Base-by-base conservation (phyloP, 2,329 filamentous ascomycete species). In the Monosporascus sp. region DNA sequence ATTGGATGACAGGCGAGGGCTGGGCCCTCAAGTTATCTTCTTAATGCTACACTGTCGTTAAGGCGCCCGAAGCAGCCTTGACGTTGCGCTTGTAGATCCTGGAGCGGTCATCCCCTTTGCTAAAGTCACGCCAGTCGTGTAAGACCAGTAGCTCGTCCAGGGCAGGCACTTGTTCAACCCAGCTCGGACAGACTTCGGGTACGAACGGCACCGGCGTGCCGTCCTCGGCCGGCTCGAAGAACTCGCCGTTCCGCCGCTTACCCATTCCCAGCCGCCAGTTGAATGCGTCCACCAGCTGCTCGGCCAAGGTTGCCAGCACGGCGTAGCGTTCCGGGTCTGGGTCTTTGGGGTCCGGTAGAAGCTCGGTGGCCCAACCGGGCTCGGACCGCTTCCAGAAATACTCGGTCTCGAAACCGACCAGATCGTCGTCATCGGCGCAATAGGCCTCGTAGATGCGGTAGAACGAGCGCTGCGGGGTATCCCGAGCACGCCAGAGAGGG, bases 371-470 rank as follows among this genome's bases (percentile, higher is more conserved):
- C 64, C 60, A 66, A 11, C 24, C 22, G 6, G 57, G 58, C 34
- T 56, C 53, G 17, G 46, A 25, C n/a, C 58, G 57, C 9, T 55
- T 52, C 60, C 61, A 67, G 42, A 64, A 58, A 46, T 67, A 67
- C 54, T 66, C 61, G 11, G 58, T 58, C 54, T 64, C 63, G 31
- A 62, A 65, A 20, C 58, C 55, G 7, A 65, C 58, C 22, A 63
- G 52, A 6, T 51, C 38, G 9, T 60, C 63, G 50, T 66, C 57
- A 11, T 53, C 53, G 36, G 60, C 60, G 49, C 61, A 64, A n/a
- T 64, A 54, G 15, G 60, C 61, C 51, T 67, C 63, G 48, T 66
- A 65, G 3, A 65, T 53, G 17, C 62, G 61, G 50, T 61, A 65
- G 39, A 66, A 59, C 27, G 64, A 57, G 20, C 64, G 52, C 39